Percentiles rank a stretch among this genome's conserved stretches.
Evolutionary conservation across 1,284 basidiomycete genomes (phyloP).

Genomic region (Cryptococcus hybrid): DNA sequence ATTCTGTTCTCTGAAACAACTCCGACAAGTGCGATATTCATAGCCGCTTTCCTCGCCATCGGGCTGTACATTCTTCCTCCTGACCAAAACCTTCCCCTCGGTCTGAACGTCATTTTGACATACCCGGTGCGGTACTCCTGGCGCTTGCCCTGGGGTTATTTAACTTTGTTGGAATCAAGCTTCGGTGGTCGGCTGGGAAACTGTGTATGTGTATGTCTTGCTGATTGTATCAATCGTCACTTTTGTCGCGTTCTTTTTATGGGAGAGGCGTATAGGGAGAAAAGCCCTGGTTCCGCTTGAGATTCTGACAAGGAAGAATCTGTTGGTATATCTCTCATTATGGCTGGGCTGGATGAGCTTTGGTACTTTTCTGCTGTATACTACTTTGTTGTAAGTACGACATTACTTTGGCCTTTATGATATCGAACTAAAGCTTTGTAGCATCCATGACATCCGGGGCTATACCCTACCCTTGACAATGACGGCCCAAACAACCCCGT

Average conservation of each 20-base stretch:
- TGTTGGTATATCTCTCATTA: slow-evolving; percentile 26
- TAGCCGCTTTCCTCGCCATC: slow-evolving; percentile 13
- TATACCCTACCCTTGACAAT: slow-evolving; percentile 18
- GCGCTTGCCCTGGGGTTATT: slow-evolving; percentile 25
- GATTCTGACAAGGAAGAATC: slow-evolving; percentile 18
- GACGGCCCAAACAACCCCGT: slow-evolving; percentile 21
- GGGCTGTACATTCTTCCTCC: slow-evolving; percentile 22
- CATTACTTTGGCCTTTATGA: not conserved
- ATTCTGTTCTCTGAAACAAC: not conserved
- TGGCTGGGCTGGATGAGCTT: slow-evolving; percentile 35
- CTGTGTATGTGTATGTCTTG: slow-evolving; percentile 26
- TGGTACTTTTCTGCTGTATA: slow-evolving; percentile 27
- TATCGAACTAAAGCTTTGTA: not conserved
- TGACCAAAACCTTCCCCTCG: slow-evolving; percentile 13
- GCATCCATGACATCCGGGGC: slow-evolving; percentile 24
- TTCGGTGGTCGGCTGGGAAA: slow-evolving; percentile 19
- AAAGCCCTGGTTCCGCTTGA: slow-evolving; percentile 26
- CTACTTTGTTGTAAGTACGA: slow-evolving; percentile 17
- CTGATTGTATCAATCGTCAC: slow-evolving; percentile 23
- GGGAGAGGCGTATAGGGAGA: slow-evolving; percentile 20
- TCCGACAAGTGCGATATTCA: slow-evolving; percentile 18
- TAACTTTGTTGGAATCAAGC: slow-evolving; percentile 37
- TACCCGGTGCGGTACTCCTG: slow-evolving; percentile 19
- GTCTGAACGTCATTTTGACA: slow-evolving; percentile 16
- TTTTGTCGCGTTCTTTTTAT: slow-evolving; percentile 23